These are phyloP conservation scores for Micractinium sp. DNA, from an alignment of 139 green algal genomes.

Conservation along the genomic window DNA sequence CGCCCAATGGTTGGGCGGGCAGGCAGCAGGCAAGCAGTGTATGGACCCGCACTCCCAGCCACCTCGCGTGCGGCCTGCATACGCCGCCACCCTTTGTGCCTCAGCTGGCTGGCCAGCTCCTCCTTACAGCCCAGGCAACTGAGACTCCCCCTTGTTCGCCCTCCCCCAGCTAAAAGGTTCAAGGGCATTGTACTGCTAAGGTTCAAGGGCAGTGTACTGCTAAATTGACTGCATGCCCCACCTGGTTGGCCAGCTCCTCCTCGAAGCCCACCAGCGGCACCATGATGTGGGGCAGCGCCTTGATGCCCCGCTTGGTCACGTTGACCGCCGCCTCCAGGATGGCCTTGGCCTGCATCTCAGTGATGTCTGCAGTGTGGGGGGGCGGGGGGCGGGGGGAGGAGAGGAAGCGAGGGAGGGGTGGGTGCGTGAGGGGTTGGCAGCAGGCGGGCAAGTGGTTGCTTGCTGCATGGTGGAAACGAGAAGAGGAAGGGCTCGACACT, in stretches of 20 bases:
- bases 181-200: too few relatives aligned
- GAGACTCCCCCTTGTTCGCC: too few relatives aligned
- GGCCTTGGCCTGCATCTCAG: constrained; percentile 76
- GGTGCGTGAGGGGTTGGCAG: too few relatives aligned
- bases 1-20: too few relatives aligned
- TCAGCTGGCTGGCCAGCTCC: background rate
- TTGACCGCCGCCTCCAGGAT: constrained; percentile 87
- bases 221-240: too few relatives aligned
- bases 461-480: too few relatives aligned
- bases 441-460: too few relatives aligned
- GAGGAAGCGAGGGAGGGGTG: background rate
- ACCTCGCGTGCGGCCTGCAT: background rate
- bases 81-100: background rate
- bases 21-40: too few relatives aligned
- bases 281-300: constrained; percentile 88
- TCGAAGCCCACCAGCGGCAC: constrained; percentile 86
- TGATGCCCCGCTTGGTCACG: constrained; percentile 56
- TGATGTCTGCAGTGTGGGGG: constrained; percentile 11
- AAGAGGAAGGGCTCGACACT: too few relatives aligned
- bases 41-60: too few relatives aligned
- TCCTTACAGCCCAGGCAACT: background rate
- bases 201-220: too few relatives aligned
- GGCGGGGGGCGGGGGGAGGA: constrained; percentile 21
- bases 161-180: too few relatives aligned
- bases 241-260: constrained; percentile 74